phyloP scores from a whole-genome alignment of 805 yeast species.

The Yarrowia sp. region DNA sequence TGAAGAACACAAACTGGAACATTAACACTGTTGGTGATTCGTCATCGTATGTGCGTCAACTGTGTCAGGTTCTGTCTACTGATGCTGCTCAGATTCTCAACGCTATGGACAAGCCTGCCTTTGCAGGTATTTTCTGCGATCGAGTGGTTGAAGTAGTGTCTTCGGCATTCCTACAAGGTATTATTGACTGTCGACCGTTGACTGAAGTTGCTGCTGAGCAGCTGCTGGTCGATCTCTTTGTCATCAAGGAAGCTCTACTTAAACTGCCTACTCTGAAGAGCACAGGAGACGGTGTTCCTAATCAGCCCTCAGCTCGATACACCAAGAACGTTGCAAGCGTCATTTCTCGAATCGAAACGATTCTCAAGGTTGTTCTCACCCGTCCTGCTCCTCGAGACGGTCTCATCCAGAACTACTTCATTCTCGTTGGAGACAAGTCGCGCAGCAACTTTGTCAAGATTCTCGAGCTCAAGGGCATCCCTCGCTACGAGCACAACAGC shows the following conservation, averaged over 20 bases:
- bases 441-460: slow-evolving; percentile 62
- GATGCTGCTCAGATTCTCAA: slow-evolving; percentile 43
- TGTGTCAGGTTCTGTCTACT: slow-evolving; percentile 48
- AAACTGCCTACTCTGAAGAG: slow-evolving; percentile 34
- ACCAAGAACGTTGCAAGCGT: slow-evolving; percentile 37
- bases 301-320: slow-evolving; percentile 15
- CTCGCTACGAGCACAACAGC: slow-evolving; percentile 41
- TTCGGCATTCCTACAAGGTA: slow-evolving; percentile 53
- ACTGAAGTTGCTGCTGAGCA: slow-evolving; percentile 75
- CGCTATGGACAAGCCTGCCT: slow-evolving; percentile 62
- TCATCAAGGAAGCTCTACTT: slow-evolving; percentile 54
- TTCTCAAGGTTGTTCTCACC: slow-evolving; percentile 67
- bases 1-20: slow-evolving; percentile 74
- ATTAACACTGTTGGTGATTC: slow-evolving; percentile 65
- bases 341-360: slow-evolving; percentile 51
- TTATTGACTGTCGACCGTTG: slow-evolving; percentile 65
- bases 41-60: slow-evolving; percentile 64
- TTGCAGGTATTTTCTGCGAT: slow-evolving; percentile 71
- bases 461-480: slow-evolving; percentile 59
- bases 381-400: slow-evolving; percentile 63
- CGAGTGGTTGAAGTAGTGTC: slow-evolving; percentile 66
- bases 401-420: slow-evolving; percentile 63
- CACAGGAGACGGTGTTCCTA: slow-evolving; percentile 24
- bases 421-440: slow-evolving; percentile 63
- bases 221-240: slow-evolving; percentile 66